Conservation (phyloP, 2,329 filamentous ascomycete genomes). For the Cladobotryum mycophilum region DNA sequence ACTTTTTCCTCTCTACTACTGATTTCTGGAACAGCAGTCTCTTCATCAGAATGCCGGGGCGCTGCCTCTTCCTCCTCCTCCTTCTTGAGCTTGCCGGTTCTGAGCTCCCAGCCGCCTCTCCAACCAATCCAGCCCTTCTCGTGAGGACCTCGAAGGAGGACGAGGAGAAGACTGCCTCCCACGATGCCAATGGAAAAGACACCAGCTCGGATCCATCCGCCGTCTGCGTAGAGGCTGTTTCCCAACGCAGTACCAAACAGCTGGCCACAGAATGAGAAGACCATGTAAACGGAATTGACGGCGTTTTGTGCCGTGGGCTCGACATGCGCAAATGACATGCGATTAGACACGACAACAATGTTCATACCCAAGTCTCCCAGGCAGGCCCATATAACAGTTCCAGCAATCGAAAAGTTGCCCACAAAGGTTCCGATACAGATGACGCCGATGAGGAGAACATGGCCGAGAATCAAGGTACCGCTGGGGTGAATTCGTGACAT, state of each 20-base stretch:
- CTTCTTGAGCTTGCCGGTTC: background rate
- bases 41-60: too few relatives aligned
- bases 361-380: constrained; percentile 67
- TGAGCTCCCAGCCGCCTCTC: constrained; percentile 22
- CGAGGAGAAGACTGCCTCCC: constrained; percentile 21
- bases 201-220: constrained; percentile 46
- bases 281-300: constrained; percentile 79
- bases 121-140: constrained; percentile 28
- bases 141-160: constrained; percentile 22
- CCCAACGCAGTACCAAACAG: constrained; percentile 61
- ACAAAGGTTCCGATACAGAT: constrained; percentile 63
- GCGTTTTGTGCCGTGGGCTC: constrained; percentile 66
- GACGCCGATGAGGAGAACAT: constrained; percentile 52
- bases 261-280: constrained; percentile 68
- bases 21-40: too few relatives aligned
- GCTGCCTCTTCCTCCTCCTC: background rate
- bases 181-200: constrained; percentile 27
- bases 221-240: constrained; percentile 44
- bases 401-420: constrained; percentile 59
- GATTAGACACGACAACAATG: constrained; percentile 67
- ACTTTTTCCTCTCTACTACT: too few relatives aligned
- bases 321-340: constrained; percentile 62
- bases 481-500: constrained; percentile 65
- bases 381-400: constrained; percentile 66
- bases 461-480: constrained; percentile 59